Conservation (phyloP, 1,284 basidiomycete genomes). For the Leccinum pachyderme region DNA sequence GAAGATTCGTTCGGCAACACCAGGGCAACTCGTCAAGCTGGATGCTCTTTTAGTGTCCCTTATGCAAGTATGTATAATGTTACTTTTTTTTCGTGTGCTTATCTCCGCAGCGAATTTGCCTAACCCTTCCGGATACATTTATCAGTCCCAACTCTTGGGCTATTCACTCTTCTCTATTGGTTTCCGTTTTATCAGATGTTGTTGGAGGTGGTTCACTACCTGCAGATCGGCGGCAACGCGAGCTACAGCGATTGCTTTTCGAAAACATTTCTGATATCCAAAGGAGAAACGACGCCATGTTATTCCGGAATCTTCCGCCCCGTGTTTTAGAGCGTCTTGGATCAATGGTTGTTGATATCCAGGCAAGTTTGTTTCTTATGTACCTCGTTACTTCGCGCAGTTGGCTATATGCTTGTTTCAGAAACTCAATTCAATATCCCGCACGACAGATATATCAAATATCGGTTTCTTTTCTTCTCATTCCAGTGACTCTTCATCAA, state of each 20-base stretch:
- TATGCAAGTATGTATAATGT: slow-evolving; percentile 49
- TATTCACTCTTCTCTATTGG: slow-evolving; percentile 46
- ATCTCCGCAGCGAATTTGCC: slow-evolving; percentile 53
- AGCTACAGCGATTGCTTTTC: slow-evolving; percentile 44
- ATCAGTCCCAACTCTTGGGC: slow-evolving; percentile 72
- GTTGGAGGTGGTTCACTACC: slow-evolving; percentile 30
- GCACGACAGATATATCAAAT: slow-evolving; percentile 62
- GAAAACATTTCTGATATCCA: slow-evolving; percentile 58
- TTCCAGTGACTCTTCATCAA: slow-evolving; percentile 38
- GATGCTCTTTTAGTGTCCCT: slow-evolving; percentile 52
- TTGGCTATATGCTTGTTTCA: slow-evolving; percentile 28
- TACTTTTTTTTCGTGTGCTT: slow-evolving; percentile 3
- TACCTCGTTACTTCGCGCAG: not conserved
- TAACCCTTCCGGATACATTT: slow-evolving; percentile 68
- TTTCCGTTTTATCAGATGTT: slow-evolving; percentile 43
- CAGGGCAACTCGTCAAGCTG: slow-evolving; percentile 56
- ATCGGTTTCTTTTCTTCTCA: slow-evolving; percentile 57
- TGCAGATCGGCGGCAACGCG: slow-evolving; percentile 37
- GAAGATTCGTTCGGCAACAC: slow-evolving; percentile 54
- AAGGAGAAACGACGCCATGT: slow-evolving; percentile 72
- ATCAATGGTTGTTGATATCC: slow-evolving; percentile 72
- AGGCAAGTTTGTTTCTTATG: slow-evolving; percentile 40
- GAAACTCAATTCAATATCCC: slow-evolving; percentile 80
- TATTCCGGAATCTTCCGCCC: slow-evolving; percentile 66
- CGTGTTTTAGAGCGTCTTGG: slow-evolving; percentile 56